Evolutionary conservation across 2,329 filamentous ascomycete species (phyloP).

Genomic region (Didymella keratinophila): DNA sequence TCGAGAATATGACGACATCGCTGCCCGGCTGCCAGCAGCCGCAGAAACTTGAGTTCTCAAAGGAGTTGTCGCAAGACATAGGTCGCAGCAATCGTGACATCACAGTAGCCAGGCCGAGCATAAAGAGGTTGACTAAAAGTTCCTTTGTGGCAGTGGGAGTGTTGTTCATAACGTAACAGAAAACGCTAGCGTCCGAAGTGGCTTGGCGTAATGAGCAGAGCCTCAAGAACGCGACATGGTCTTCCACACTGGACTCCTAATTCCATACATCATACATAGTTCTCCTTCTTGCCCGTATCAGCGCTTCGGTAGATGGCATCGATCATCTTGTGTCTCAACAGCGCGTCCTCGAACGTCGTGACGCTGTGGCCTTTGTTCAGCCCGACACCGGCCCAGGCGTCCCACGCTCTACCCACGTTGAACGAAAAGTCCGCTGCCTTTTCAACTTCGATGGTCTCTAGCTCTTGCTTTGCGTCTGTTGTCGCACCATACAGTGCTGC

Average conservation of each 20-base stretch:
- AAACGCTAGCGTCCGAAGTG: conserved; percentile 14
- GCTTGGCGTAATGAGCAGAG: conserved; percentile 1
- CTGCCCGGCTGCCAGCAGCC: not conserved
- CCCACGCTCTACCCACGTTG: conserved; percentile 65
- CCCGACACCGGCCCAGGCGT: conserved; percentile 58
- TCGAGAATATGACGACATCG: conserved; percentile 15
- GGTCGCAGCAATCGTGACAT: conserved; percentile 22
- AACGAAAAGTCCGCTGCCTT: conserved; percentile 57
- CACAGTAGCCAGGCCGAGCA: conserved; percentile 11
- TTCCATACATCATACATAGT: conserved; percentile 32
- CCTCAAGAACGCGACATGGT: not conserved
- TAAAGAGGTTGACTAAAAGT: conserved; percentile 23
- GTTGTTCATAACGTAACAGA: conserved; percentile 30
- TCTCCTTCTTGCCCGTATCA: conserved; percentile 39
- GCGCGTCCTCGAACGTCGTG: conserved; percentile 46
- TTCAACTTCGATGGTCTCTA: conserved; percentile 58
- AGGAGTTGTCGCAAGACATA: not conserved
- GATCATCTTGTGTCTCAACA: conserved; percentile 48
- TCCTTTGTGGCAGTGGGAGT: conserved; percentile 3
- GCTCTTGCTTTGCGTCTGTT: conserved; percentile 47
- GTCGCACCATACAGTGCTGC: not conserved
- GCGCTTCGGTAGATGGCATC: conserved; percentile 48
- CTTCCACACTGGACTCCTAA: not conserved
- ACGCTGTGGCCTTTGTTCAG: conserved; percentile 35
- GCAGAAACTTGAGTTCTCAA: not conserved